Conservation (phyloP, 2,329 filamentous ascomycete genomes). For the Sporothrix phasma region DNA sequence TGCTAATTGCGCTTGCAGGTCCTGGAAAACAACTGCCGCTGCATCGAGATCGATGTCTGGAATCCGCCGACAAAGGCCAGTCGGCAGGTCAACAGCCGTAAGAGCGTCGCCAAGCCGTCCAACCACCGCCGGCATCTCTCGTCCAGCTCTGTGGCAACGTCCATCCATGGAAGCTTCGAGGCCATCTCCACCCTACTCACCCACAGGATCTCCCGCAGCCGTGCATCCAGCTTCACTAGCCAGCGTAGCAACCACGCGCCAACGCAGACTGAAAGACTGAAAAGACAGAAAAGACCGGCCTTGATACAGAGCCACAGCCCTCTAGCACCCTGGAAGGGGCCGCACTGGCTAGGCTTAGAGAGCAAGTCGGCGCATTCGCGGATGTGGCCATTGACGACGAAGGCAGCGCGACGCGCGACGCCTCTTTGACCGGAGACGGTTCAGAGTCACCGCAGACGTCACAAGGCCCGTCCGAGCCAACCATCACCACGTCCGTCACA, state of each 20-base stretch:
- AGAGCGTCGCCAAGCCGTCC: slow-evolving; percentile 34
- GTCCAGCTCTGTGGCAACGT: slow-evolving; percentile 22
- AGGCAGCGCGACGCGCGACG: slow-evolving; percentile 19
- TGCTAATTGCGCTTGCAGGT: slow-evolving; percentile 36
- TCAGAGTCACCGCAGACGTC: slow-evolving; percentile 2
- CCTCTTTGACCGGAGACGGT: neutral
- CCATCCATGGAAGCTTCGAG: slow-evolving; percentile 35
- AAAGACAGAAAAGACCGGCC: neutral
- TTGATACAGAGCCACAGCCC: neutral
- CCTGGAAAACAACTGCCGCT: slow-evolving; percentile 68
- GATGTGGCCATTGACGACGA: slow-evolving; percentile 15
- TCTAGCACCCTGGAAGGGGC: neutral
- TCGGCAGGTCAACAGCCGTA: slow-evolving; percentile 29
- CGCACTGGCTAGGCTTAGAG: neutral
- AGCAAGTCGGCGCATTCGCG: slow-evolving; percentile 9
- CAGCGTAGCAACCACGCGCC: slow-evolving; percentile 15
- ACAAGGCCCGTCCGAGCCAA: neutral
- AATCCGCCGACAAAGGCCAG: slow-evolving; percentile 48
- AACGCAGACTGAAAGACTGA: neutral
- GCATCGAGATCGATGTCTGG: slow-evolving; percentile 93
- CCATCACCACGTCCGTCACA: slow-evolving; percentile 13
- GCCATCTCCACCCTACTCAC: slow-evolving; percentile 17
- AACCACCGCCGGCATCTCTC: slow-evolving; percentile 40
- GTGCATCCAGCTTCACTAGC: slow-evolving; percentile 32
- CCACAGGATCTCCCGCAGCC: slow-evolving; percentile 27